Conservation (phyloP, 768 basidiomycete species). For the Rickenella mellea region DNA sequence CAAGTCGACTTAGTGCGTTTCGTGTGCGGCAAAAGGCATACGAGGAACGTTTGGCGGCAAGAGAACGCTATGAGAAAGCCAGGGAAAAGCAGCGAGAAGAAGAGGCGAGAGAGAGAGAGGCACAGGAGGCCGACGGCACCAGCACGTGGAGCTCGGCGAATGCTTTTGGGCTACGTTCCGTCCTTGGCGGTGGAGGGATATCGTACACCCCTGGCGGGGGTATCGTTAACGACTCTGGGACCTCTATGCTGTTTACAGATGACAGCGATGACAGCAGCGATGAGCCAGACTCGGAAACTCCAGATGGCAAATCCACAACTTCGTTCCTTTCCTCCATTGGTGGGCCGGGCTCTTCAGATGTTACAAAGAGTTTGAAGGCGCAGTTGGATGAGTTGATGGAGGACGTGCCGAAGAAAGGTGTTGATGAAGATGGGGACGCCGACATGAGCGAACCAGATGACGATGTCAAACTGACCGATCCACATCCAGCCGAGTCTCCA, state of each 20-base stretch:
- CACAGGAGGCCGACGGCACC: conserved; percentile 6
- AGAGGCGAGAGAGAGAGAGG: conserved; percentile 13
- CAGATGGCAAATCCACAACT: conserved; percentile 2
- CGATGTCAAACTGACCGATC: conserved; percentile 20
- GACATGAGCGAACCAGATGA: conserved; percentile 22
- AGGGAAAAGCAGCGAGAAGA: conserved; percentile 26
- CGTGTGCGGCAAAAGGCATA: conserved; percentile 50
- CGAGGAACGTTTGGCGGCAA: conserved; percentile 39
- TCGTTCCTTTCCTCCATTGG: conserved; percentile 14
- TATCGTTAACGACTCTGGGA: conserved; percentile 38
- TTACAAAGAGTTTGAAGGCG: conserved; percentile 46
- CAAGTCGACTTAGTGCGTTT: conserved; percentile 53
- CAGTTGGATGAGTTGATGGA: conserved; percentile 57
- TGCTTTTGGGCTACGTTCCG: conserved; percentile 40
- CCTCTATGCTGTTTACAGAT: conserved; percentile 51
- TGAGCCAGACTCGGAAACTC: conserved; percentile 20
- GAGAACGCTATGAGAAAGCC: too few relatives aligned
- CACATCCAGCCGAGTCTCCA: conserved; percentile 12
- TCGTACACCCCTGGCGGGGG: conserved; percentile 50
- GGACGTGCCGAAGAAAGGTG: conserved; percentile 23
- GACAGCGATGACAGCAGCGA: conserved; percentile 59
- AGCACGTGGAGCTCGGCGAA: conserved; percentile 17
- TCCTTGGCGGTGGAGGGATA: conserved; percentile 54
- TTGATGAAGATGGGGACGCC: conserved; percentile 14
- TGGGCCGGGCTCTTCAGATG: conserved; percentile 37